Conservation (phyloP, 129 eudicot species). For the Helianthus tuberosus region DNA sequence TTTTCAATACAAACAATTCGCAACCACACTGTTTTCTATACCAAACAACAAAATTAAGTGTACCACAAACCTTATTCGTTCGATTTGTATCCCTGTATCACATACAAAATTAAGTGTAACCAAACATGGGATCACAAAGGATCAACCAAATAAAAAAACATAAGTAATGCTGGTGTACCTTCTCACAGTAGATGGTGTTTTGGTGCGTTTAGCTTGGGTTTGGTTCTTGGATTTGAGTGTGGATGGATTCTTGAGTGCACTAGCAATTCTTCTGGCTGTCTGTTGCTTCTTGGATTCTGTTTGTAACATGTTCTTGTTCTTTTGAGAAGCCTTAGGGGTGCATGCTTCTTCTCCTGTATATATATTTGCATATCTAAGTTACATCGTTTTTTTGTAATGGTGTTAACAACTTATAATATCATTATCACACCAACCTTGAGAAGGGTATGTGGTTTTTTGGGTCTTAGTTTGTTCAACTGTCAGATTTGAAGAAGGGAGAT, state of each 20-base stretch:
- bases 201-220: constrained; percentile 40
- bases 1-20: no score
- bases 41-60: no score
- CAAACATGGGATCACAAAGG: not conserved
- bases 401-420: not conserved
- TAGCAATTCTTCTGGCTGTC: constrained; percentile 71
- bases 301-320: constrained; percentile 31
- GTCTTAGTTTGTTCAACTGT: constrained; percentile 21
- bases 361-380: not conserved
- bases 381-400: not conserved
- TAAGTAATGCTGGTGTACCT: constrained; percentile 36
- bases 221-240: constrained; percentile 36
- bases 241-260: constrained; percentile 73
- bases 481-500: constrained; percentile 21
- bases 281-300: constrained; percentile 51
- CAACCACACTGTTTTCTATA: no score
- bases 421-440: constrained; percentile 38
- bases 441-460: constrained; percentile 11
- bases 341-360: constrained; percentile 45
- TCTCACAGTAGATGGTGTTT: constrained; percentile 64
- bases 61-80: constrained; percentile 31
- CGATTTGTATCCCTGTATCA: constrained; percentile 40
- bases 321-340: constrained; percentile 55
- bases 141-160: not conserved
- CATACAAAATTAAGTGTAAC: not conserved